Conservation (phyloP, 345 rosid genomes). For the Aegle marmelos region DNA sequence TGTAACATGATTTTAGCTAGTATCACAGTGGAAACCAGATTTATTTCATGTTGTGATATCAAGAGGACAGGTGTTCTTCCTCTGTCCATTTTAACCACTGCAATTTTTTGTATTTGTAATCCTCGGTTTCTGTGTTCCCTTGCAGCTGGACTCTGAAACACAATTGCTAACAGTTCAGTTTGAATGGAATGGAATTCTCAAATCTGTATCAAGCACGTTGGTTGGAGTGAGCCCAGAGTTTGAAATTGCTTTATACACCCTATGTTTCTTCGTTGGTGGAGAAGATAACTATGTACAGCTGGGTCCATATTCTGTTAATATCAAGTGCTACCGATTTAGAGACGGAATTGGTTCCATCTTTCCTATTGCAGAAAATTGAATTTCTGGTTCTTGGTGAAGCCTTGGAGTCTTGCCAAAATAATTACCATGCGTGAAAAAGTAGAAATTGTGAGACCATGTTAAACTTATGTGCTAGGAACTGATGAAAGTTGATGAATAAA, state of each 20-base stretch:
- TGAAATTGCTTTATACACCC: conserved; percentile 79
- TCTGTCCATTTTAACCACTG: not conserved
- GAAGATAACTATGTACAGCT: conserved; percentile 76
- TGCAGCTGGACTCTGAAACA: conserved; percentile 79
- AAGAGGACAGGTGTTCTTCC: not conserved
- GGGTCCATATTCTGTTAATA: conserved; percentile 86
- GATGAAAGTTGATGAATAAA: not conserved
- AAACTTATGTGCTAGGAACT: not conserved
- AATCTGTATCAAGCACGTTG: conserved; percentile 82
- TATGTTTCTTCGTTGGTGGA: conserved; percentile 72
- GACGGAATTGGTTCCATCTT: conserved; percentile 72
- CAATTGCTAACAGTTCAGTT: conserved; percentile 85
- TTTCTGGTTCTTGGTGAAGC: not conserved
- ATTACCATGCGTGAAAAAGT: not conserved
- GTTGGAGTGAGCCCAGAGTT: conserved; percentile 91
- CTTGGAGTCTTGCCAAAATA: not conserved
- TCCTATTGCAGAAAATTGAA: conserved; percentile 61
- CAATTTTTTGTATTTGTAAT: not conserved
- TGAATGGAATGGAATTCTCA: conserved; percentile 87
- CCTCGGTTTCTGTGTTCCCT: not conserved
- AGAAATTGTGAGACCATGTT: not conserved
- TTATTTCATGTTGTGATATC: not conserved
- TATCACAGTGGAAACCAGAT: not conserved
- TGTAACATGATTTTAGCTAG: not conserved
- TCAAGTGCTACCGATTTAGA: conserved; percentile 83